phyloP scores from a whole-genome alignment of 2,329 filamentous ascomycete species.

The Claviceps humidiphila region DNA sequence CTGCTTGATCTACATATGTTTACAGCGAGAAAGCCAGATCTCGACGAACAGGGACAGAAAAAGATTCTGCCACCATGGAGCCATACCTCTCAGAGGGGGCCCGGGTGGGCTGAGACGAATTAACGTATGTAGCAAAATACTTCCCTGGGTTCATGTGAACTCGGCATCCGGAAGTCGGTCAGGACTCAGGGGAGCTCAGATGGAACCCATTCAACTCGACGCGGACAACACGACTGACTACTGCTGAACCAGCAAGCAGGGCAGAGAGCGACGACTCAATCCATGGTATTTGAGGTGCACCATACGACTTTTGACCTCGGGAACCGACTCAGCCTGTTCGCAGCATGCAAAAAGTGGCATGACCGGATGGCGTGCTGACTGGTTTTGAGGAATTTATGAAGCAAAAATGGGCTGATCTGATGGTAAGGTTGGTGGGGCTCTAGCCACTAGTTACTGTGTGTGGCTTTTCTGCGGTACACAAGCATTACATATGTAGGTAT shows the following conservation, averaged over 20 bases:
- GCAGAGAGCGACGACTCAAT: background rate
- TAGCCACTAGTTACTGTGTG: slow-evolving; percentile 1
- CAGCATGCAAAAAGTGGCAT: slow-evolving; percentile 21
- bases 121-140: background rate
- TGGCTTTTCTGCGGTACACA: background rate
- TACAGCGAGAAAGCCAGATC: background rate
- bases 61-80: background rate
- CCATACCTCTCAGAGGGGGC: background rate
- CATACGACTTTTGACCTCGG: background rate
- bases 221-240: background rate
- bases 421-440: slow-evolving; percentile 7
- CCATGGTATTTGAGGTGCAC: background rate
- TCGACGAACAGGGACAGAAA: background rate
- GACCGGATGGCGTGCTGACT: slow-evolving; percentile 18
- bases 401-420: slow-evolving; percentile 24
- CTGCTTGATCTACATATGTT: background rate
- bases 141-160: background rate
- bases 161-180: background rate
- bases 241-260: background rate
- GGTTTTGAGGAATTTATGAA: slow-evolving; percentile 17
- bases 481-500: too few relatives aligned
- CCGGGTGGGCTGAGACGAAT: background rate
- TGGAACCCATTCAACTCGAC: background rate
- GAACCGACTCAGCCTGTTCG: background rate
- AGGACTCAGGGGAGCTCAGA: background rate